Evolutionary conservation across 116 monocot genomes (phyloP).

Genomic region (Iris pallida): DNA sequence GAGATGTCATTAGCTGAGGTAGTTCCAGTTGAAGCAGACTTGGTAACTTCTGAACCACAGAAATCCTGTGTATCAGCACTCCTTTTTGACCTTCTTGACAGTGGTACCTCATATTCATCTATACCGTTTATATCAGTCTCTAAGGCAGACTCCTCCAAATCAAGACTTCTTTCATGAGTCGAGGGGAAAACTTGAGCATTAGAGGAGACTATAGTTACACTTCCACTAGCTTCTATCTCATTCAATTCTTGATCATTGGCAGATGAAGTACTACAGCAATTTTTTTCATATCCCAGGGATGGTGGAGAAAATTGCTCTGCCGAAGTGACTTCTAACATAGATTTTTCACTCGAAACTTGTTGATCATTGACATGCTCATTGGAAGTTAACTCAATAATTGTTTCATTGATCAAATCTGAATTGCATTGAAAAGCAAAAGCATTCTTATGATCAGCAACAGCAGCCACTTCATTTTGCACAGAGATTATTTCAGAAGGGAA

Average conservation of each 20-base stretch:
- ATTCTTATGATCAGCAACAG: conserved; percentile 4
- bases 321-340: not conserved
- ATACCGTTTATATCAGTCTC: not conserved
- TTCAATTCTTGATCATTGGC: too few relatives aligned
- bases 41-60: not conserved
- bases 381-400: not conserved
- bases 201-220: too few relatives aligned
- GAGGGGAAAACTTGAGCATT: not conserved
- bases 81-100: not conserved
- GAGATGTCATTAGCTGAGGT: not conserved
- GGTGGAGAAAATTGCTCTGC: not conserved
- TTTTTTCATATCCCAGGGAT: conserved; percentile 1
- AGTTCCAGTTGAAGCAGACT: not conserved
- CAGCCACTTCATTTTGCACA: not conserved
- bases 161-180: too few relatives aligned
- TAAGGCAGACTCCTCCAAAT: too few relatives aligned
- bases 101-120: not conserved
- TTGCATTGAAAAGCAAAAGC: not conserved
- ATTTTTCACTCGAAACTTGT: not conserved
- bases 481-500: not conserved
- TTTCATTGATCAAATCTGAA: not conserved
- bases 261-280: not conserved
- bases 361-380: not conserved
- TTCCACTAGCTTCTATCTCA: too few relatives aligned
- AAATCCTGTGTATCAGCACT: not conserved